Conservation (phyloP, 805 yeast genomes). For the Candida argentea region DNA sequence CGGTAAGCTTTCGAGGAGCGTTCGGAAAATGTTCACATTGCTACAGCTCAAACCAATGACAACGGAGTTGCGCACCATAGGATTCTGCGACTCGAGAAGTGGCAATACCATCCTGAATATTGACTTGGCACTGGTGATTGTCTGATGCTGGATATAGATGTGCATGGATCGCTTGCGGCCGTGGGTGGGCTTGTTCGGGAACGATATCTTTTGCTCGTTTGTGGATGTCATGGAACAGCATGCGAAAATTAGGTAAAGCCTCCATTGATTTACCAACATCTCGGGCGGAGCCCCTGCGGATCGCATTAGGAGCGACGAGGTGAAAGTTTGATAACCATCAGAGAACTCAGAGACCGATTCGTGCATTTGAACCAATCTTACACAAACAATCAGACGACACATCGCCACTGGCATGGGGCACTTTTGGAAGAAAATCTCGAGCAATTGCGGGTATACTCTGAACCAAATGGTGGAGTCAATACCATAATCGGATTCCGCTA, state of each 20-base stretch:
- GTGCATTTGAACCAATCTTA: conserved; percentile 76
- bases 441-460: conserved; percentile 67
- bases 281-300: conserved; percentile 45
- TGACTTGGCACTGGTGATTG: conserved; percentile 85
- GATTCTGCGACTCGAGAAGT: conserved; percentile 58
- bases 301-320: conserved; percentile 26
- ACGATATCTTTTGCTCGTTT: conserved; percentile 64
- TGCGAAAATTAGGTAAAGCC: conserved; percentile 78
- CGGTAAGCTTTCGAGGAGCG: conserved; percentile 69
- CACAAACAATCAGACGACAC: conserved; percentile 85
- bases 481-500: conserved; percentile 89
- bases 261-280: conserved; percentile 76
- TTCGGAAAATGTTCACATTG: conserved; percentile 79
- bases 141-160: conserved; percentile 77
- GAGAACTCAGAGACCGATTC: conserved; percentile 54
- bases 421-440: conserved; percentile 60
- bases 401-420: conserved; percentile 93
- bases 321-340: conserved; percentile 28
- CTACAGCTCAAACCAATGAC: conserved; percentile 84
- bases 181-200: conserved; percentile 45
- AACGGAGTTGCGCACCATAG: conserved; percentile 70
- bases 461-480: conserved; percentile 97
- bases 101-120: conserved; percentile 85
- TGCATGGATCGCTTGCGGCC: conserved; percentile 72
- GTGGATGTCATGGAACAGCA: conserved; percentile 88